Evolutionary conservation across 768 basidiomycete genomes (phyloP).

Genomic region (Tricholoma sp.): DNA sequence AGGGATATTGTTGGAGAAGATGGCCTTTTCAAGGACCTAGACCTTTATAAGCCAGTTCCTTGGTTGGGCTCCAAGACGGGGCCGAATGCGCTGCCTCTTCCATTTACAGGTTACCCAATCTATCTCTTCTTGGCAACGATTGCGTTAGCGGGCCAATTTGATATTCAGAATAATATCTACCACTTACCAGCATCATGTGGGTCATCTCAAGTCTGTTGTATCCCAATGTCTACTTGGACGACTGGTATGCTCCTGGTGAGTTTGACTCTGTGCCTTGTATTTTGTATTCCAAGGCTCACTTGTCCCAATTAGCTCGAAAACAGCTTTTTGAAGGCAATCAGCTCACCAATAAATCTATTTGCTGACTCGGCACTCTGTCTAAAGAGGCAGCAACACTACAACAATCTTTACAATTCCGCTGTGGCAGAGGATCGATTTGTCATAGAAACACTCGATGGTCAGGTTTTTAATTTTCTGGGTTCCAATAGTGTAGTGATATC

Average conservation of each 20-base stretch:
- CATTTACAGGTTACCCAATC: neutral
- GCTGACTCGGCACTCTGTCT: neutral
- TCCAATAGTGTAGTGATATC: no score
- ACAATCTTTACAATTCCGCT: neutral
- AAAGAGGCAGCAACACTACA: neutral
- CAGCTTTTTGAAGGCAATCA: neutral
- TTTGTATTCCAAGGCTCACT: neutral
- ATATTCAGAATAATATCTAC: neutral
- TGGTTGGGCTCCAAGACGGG: neutral
- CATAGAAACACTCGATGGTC: neutral
- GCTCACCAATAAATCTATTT: neutral
- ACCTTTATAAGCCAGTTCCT: neutral
- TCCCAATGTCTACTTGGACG: neutral
- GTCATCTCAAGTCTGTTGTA: neutral
- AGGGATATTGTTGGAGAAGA: neutral
- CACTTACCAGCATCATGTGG: neutral
- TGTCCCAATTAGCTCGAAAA: neutral
- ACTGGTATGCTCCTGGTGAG: neutral
- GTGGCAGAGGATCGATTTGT: neutral
- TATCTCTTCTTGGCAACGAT: neutral
- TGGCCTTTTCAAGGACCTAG: neutral
- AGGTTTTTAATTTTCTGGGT: neutral
- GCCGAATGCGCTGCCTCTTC: neutral
- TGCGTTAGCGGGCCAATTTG: neutral
- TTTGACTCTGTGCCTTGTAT: neutral